phyloP scores from a whole-genome alignment of 179 eudicot species.

The Sideroxylon spinosum region DNA sequence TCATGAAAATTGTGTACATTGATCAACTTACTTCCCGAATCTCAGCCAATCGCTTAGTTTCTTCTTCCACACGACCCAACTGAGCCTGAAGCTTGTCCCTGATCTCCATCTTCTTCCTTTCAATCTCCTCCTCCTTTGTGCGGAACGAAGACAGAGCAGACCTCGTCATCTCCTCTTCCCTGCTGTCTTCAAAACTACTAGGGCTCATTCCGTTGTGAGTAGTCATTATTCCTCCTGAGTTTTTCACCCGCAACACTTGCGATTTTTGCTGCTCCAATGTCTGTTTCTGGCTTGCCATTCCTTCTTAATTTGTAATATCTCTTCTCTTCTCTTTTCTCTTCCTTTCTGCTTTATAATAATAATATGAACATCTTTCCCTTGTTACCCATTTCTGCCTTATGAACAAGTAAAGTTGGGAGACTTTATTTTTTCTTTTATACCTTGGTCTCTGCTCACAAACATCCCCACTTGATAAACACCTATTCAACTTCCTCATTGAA shows the following conservation, averaged over 20 bases:
- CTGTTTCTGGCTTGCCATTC: conserved; percentile 33
- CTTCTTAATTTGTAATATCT: conserved; percentile 6
- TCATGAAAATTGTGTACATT: neutral
- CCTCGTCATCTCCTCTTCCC: conserved; percentile 63
- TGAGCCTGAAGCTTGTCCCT: conserved; percentile 64
- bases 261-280: conserved; percentile 27
- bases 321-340: conserved; percentile 2
- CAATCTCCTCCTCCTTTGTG: conserved; percentile 81
- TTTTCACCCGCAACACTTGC: conserved; percentile 29
- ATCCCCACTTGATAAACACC: conserved; percentile 6
- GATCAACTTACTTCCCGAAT: conserved; percentile 61
- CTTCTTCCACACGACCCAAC: conserved; percentile 74
- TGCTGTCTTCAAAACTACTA: neutral
- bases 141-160: conserved; percentile 61
- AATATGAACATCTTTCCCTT: conserved; percentile 18
- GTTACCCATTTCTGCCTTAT: conserved; percentile 23
- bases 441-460: neutral
- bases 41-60: conserved; percentile 73
- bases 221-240: conserved; percentile 34
- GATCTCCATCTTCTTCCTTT: conserved; percentile 69
- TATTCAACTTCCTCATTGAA: conserved; percentile 5
- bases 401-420: conserved; percentile 18
- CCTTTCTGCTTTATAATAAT: conserved; percentile 20
- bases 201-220: conserved; percentile 34
- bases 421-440: neutral